Conservation (phyloP, 140 eudicot species). For the Stevia rebaudiana region DNA sequence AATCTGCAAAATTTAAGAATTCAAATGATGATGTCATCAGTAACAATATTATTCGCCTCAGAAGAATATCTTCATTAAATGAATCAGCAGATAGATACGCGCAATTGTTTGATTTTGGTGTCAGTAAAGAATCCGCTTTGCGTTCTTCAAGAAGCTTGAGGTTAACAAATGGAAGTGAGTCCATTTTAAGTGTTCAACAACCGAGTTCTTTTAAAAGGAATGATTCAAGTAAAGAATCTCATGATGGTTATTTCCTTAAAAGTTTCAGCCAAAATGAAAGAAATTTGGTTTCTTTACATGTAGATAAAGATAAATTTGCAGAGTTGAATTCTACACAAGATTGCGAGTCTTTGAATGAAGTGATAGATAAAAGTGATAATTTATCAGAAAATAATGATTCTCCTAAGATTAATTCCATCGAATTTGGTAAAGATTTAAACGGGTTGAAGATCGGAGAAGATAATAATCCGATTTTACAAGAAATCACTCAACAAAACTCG, state of each 20-base stretch:
- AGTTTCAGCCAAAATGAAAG: constrained; percentile 24
- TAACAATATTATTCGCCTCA: constrained; percentile 12
- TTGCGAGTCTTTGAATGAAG: constrained; percentile 14
- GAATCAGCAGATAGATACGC: constrained; percentile 40
- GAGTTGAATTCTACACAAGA: constrained; percentile 18
- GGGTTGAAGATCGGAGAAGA: not conserved
- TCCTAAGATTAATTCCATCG: not conserved
- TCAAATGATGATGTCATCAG: constrained; percentile 8
- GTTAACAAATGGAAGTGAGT: constrained; percentile 37
- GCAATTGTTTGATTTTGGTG: constrained; percentile 37
- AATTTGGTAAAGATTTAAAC: constrained; percentile 8
- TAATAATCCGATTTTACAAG: constrained; percentile 17
- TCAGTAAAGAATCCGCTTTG: constrained; percentile 29
- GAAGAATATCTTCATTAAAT: constrained; percentile 47
- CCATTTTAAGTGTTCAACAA: constrained; percentile 10
- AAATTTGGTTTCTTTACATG: constrained; percentile 8
- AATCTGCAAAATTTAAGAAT: constrained; percentile 16
- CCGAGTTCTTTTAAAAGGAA: constrained; percentile 26
- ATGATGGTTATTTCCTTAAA: constrained; percentile 2
- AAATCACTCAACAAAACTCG: constrained; percentile 5
- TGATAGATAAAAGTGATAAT: constrained; percentile 12
- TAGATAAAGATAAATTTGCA: not conserved
- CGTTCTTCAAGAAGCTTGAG: constrained; percentile 60
- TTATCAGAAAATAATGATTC: constrained; percentile 21
- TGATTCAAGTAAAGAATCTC: constrained; percentile 23